These are phyloP conservation scores for Naganishia sp. DNA, from an alignment of 1,284 basidiomycete species.

Conservation along the genomic window DNA sequence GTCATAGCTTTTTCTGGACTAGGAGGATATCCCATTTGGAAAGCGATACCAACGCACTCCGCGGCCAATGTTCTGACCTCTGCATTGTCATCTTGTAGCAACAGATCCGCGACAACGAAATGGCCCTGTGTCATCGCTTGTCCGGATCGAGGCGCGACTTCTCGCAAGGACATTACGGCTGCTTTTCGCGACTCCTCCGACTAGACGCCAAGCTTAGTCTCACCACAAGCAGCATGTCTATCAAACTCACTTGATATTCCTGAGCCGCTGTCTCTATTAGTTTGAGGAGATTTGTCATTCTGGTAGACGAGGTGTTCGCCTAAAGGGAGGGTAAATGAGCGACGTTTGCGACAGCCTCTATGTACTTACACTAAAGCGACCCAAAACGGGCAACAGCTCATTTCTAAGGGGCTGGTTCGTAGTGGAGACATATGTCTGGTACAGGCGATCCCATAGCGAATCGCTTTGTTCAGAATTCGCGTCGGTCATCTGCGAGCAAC, in stretches of 20 bases:
- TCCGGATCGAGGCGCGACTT: not conserved
- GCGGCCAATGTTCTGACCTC: slow-evolving; percentile 2
- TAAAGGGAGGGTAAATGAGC: no score
- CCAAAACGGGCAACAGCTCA: slow-evolving; percentile 7
- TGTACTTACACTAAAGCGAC: not conserved
- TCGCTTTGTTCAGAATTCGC: no score
- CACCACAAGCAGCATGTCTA: not conserved
- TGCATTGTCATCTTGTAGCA: slow-evolving; percentile 19
- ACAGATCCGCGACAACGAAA: slow-evolving; percentile 8
- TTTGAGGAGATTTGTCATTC: not conserved
- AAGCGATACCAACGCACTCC: slow-evolving; percentile 1
- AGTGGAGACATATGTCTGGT: slow-evolving; percentile 7
- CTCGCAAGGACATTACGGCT: slow-evolving; percentile 4
- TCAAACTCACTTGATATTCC: slow-evolving; percentile 1
- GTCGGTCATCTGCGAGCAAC: no score
- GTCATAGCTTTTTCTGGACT: not conserved
- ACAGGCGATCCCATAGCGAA: not conserved
- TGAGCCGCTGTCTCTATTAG: slow-evolving; percentile 1
- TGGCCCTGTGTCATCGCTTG: slow-evolving; percentile 1
- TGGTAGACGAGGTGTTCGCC: no score
- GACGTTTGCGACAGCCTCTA: no score
- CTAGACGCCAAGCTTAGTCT: not conserved
- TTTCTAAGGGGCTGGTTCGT: not conserved
- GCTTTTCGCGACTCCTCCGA: slow-evolving; percentile 15
- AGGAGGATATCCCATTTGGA: slow-evolving; percentile 6